A percentile compares a stretch with the other conserved stretches of the same genome.
phyloP scores from a whole-genome alignment of 176 grass and related monocot genomes.

The Saccharum officinarum region DNA sequence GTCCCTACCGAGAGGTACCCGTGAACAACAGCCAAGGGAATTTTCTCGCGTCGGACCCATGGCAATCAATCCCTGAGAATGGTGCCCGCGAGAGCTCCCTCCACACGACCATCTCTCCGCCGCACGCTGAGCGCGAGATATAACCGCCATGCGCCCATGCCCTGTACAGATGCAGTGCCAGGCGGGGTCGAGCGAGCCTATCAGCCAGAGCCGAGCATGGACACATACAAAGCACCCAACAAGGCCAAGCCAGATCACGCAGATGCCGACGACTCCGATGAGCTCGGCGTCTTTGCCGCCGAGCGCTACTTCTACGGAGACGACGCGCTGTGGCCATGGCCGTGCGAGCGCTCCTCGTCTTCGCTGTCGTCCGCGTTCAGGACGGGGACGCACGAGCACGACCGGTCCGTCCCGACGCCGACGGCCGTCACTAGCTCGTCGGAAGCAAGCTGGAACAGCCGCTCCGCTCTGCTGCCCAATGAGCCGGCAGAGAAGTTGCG shows the following conservation, averaged over 20 bases:
- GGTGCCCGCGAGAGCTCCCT: background rate
- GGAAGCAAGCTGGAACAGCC: conserved; percentile 54
- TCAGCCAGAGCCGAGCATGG: background rate
- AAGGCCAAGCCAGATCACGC: background rate
- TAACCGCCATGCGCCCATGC: background rate
- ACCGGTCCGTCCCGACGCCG: conserved; percentile 3
- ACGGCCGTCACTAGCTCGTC: conserved; percentile 47
- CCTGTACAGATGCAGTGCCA: background rate
- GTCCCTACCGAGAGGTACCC: background rate
- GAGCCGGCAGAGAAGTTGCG: background rate
- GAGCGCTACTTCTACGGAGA: conserved; percentile 59
- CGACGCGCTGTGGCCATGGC: conserved; percentile 29
- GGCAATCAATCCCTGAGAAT: background rate
- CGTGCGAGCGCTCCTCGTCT: conserved; percentile 27
- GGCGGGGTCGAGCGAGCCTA: background rate
- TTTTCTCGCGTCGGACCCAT: conserved; percentile 15
- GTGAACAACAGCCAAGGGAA: background rate
- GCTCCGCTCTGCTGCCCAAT: conserved; percentile 12
- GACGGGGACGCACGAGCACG: conserved; percentile 17
- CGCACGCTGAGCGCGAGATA: background rate
- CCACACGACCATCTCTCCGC: background rate
- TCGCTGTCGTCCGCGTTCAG: conserved; percentile 39
- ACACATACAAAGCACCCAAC: background rate
- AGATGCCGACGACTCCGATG: background rate
- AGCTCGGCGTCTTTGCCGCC: conserved; percentile 45